Conservation (phyloP, 768 basidiomycete genomes). For the Guyanaporus albipodus region DNA sequence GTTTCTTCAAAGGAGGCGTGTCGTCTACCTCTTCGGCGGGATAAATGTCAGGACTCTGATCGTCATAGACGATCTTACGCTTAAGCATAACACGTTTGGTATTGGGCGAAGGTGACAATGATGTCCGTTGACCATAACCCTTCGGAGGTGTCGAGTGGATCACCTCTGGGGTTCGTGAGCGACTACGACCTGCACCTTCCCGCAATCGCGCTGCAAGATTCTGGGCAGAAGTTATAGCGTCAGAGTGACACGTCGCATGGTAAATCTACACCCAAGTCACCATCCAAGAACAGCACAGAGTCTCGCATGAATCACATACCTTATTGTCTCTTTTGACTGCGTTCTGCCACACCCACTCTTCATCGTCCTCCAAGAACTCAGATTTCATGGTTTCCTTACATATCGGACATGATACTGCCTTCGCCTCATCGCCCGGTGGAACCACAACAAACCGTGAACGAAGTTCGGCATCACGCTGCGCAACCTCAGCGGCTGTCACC, state of each 20-base stretch:
- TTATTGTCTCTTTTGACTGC: constrained; percentile 79
- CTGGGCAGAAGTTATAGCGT: constrained; percentile 61
- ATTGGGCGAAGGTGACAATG: constrained; percentile 50
- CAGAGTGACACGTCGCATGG: constrained; percentile 92
- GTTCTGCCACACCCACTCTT: constrained; percentile 98
- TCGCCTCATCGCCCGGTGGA: constrained; percentile 85
- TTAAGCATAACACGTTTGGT: constrained; percentile 57
- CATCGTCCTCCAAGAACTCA: constrained; percentile 92
- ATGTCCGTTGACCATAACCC: constrained; percentile 30
- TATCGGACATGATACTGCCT: constrained; percentile 82
- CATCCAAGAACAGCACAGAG: not conserved
- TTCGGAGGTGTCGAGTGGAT: constrained; percentile 38
- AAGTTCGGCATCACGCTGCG: constrained; percentile 73
- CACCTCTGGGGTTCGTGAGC: constrained; percentile 73
- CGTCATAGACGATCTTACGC: constrained; percentile 67
- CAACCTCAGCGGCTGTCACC: constrained; percentile 56
- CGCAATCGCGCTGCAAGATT: constrained; percentile 67
- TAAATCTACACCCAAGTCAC: constrained; percentile 58
- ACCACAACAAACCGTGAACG: constrained; percentile 80
- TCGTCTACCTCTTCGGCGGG: constrained; percentile 36
- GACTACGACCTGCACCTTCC: constrained; percentile 59
- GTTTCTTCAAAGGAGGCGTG: constrained; percentile 67
- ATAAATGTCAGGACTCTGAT: constrained; percentile 32
- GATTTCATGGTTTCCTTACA: constrained; percentile 92
- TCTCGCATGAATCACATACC: constrained; percentile 43